These are phyloP conservation scores for Ogataea hybrid DNA, from an alignment of 1,139 yeast genomes.

Conservation along the genomic window DNA sequence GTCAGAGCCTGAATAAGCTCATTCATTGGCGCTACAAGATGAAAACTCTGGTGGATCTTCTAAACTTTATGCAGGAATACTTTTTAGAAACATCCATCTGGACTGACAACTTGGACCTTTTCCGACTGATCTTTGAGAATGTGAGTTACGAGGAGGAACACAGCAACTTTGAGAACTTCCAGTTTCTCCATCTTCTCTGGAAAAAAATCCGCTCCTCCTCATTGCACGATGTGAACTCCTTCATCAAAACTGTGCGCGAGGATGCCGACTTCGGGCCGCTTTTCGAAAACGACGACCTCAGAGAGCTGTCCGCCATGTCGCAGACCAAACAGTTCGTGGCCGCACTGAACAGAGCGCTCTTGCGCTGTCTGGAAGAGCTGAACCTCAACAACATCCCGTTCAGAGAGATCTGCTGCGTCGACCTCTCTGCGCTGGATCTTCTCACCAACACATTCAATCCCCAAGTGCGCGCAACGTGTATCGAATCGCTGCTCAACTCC, in stretches of 20 bases:
- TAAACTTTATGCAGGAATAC: slow-evolving; percentile 27
- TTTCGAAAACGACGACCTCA: slow-evolving; percentile 12
- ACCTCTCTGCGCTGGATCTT: slow-evolving; percentile 14
- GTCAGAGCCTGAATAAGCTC: slow-evolving; percentile 26
- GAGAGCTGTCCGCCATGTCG: slow-evolving; percentile 4
- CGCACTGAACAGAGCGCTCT: slow-evolving; percentile 15
- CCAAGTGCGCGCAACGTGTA: slow-evolving; percentile 36
- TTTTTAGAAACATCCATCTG: slow-evolving; percentile 25
- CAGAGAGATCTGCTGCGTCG: slow-evolving; percentile 30
- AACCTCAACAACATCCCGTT: slow-evolving; percentile 28
- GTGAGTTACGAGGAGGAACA: slow-evolving; percentile 19
- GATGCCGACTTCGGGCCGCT: slow-evolving; percentile 27
- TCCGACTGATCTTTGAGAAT: slow-evolving; percentile 24
- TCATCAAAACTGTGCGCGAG: slow-evolving; percentile 18
- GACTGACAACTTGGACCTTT: slow-evolving; percentile 29
- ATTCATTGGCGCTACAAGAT: slow-evolving; percentile 31
- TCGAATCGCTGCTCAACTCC: slow-evolving; percentile 38
- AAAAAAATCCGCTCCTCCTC: slow-evolving; percentile 6
- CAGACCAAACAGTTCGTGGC: slow-evolving; percentile 12
- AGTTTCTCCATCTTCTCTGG: slow-evolving; percentile 26
- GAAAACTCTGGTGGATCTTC: slow-evolving; percentile 27
- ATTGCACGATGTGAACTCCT: slow-evolving; percentile 15
- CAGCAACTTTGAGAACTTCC: slow-evolving; percentile 12
- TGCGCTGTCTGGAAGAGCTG: slow-evolving; percentile 22
- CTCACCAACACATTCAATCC: slow-evolving; percentile 39